A percentile compares a stretch with the other conserved stretches of the same genome.
These are phyloP conservation scores for Aechmea fasciata DNA, from an alignment of 176 grass and related monocot genomes.

Conservation along the genomic window DNA sequence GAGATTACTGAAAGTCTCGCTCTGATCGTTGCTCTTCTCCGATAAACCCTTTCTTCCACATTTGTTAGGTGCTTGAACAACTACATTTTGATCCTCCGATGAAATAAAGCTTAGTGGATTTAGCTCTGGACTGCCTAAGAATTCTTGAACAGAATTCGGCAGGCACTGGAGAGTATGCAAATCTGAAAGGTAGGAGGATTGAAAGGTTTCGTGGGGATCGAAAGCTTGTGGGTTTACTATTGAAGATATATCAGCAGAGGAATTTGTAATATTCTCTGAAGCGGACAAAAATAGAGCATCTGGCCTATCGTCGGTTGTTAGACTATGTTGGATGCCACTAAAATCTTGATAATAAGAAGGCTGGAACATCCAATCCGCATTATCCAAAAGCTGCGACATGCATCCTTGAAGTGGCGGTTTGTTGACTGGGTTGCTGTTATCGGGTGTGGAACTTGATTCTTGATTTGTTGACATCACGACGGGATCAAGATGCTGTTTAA, in stretches of 20 bases:
- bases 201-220: constrained; percentile 57
- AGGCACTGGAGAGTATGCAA: constrained; percentile 16
- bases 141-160: constrained; percentile 49
- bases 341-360: constrained; percentile 50
- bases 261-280: constrained; percentile 47
- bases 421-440: constrained; percentile 31
- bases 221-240: constrained; percentile 20
- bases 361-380: constrained; percentile 69
- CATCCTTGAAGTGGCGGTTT: constrained; percentile 40
- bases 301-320: constrained; percentile 4
- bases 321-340: constrained; percentile 24
- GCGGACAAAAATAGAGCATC: constrained; percentile 36
- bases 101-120: constrained; percentile 69
- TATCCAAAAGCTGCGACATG: constrained; percentile 38
- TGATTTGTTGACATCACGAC: constrained; percentile 26
- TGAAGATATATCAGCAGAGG: constrained; percentile 44
- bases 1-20: constrained; percentile 30
- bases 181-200: constrained; percentile 46
- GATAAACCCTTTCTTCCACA: constrained; percentile 55
- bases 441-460: constrained; percentile 40
- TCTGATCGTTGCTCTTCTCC: constrained; percentile 35
- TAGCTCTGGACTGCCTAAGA: constrained; percentile 53
- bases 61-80: constrained; percentile 52
- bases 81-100: constrained; percentile 47
- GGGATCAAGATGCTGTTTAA: constrained; percentile 28